A percentile compares a stretch with the other conserved stretches of the same genome.
phyloP scores from a whole-genome alignment of 495 filamentous ascomycete species.

The Talaromyces liani region DNA sequence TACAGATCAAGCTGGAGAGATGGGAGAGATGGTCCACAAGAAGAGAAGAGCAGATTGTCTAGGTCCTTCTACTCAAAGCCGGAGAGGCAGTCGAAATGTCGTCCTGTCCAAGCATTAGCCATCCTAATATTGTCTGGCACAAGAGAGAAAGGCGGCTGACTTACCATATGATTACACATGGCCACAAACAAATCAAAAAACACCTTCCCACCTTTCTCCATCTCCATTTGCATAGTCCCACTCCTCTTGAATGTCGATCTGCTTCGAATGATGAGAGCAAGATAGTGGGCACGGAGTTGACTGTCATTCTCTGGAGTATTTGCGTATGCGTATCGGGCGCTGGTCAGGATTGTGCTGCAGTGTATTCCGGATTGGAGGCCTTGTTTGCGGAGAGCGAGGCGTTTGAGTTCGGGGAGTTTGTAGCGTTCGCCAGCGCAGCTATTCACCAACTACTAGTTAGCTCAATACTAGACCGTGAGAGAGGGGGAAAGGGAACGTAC shows the following conservation, averaged over 20 bases:
- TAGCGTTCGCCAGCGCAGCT: constrained; percentile 77
- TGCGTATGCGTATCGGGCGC: constrained; percentile 79
- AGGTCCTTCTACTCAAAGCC: neutral
- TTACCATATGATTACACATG: constrained; percentile 79
- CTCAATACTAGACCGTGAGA: neutral
- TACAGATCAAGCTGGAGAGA: neutral
- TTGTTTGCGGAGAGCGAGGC: constrained; percentile 77
- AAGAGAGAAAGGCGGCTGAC: too few relatives aligned
- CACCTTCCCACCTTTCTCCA: constrained; percentile 76
- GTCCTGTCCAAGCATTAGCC: constrained; percentile 12
- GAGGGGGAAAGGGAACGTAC: constrained; percentile 15
- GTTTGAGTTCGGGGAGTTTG: constrained; percentile 72
- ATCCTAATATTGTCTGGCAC: too few relatives aligned
- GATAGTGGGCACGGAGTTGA: constrained; percentile 81
- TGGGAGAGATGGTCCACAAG: neutral
- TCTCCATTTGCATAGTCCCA: constrained; percentile 95
- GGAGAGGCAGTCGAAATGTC: constrained; percentile 18
- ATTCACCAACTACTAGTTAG: constrained; percentile 7
- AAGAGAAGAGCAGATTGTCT: neutral
- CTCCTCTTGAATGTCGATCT: constrained; percentile 83
- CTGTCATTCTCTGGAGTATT: constrained; percentile 85
- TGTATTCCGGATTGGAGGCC: constrained; percentile 76
- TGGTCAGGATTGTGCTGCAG: constrained; percentile 74
- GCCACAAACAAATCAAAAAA: constrained; percentile 95
- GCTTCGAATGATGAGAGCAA: constrained; percentile 82